Percentiles rank a stretch among this genome's conserved stretches.
Conservation (phyloP, 345 rosid species). For the Pistacia vera region DNA sequence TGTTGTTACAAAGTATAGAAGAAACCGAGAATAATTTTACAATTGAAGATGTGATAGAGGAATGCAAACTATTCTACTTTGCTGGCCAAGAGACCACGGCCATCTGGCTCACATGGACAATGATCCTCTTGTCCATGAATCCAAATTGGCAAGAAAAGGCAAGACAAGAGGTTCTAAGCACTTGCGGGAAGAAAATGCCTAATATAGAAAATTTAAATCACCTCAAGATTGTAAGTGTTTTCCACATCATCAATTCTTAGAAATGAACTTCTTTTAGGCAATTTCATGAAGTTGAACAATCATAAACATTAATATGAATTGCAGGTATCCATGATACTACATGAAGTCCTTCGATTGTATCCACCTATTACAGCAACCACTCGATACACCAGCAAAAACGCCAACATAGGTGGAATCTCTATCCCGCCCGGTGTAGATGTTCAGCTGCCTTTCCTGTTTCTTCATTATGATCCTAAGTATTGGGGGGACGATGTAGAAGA, state of each 20-base stretch:
- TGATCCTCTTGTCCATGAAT: constrained; percentile 23
- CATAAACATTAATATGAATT: background rate
- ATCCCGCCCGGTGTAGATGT: constrained; percentile 24
- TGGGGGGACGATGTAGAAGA: constrained; percentile 41
- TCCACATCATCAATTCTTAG: too few relatives aligned
- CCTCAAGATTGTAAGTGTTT: constrained; percentile 31
- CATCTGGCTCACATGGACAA: constrained; percentile 31
- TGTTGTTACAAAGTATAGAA: constrained; percentile 20
- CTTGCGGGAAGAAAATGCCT: constrained; percentile 21
- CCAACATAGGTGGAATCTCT: constrained; percentile 25
- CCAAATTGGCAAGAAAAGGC: constrained; percentile 38
- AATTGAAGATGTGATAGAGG: constrained; percentile 28
- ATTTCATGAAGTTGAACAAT: too few relatives aligned
- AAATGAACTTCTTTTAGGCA: too few relatives aligned
- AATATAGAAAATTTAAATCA: constrained; percentile 15
- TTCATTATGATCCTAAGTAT: constrained; percentile 22
- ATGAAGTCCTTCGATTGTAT: constrained; percentile 27
- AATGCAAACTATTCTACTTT: constrained; percentile 31
- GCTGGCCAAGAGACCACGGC: constrained; percentile 49
- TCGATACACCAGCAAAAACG: background rate
- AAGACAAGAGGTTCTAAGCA: constrained; percentile 26
- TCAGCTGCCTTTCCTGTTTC: constrained; percentile 13
- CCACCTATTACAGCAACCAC: constrained; percentile 5
- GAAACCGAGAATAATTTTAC: constrained; percentile 13
- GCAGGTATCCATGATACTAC: constrained; percentile 19